Base-by-base conservation (phyloP, 2,329 filamentous ascomycete species). In the Onygenales sp. region DNA sequence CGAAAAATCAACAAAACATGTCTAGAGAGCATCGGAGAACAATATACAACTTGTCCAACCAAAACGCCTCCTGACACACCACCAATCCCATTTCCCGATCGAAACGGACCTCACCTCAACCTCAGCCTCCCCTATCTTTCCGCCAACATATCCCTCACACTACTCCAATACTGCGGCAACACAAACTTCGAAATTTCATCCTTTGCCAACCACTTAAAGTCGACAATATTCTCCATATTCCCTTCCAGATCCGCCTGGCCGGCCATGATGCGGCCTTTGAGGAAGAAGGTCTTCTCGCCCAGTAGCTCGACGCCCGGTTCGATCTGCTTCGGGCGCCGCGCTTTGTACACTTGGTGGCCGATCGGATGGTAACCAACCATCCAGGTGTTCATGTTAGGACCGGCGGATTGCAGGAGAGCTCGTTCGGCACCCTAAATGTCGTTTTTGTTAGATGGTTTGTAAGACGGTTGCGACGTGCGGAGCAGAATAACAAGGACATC, bases 301-400 rank as follows among this genome's bases (percentile, higher is more conserved):
- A 78, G 72, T 53, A 78, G 71, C 60, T 75, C 54, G 54, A 58
- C 63, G 54, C 58, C 64, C 14, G 66, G 63, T 54, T 64, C 54
- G 64, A 45, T 69, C 68, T 65, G 78, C 66, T 61, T 70, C 67
- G 65, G 75, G 62, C 63, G 69, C 60, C 61, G 78, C 78, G 76
- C 78, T 58, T 82, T 74, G 57, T 74, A 75, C 60, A 87, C 77
- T 64, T 87, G 74, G 72, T 96, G 87, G 31, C 91, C 92, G 55
- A 96, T 81, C 9, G 93, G 93, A 55, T 87, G 86, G 63, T 90
- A 90, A 56, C 90, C 92, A 50, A 98, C 87, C 61, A 97, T 82
- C 91, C 93, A 98, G 53, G 90, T 96, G 76, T 97, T 97, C 91
- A 98, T 97, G 78, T 98, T 94, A 57, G 87, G 74, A 55, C 93